These are phyloP conservation scores for Grigorovia yakushimaensis DNA, from an alignment of 805 yeast species.

Conservation along the genomic window DNA sequence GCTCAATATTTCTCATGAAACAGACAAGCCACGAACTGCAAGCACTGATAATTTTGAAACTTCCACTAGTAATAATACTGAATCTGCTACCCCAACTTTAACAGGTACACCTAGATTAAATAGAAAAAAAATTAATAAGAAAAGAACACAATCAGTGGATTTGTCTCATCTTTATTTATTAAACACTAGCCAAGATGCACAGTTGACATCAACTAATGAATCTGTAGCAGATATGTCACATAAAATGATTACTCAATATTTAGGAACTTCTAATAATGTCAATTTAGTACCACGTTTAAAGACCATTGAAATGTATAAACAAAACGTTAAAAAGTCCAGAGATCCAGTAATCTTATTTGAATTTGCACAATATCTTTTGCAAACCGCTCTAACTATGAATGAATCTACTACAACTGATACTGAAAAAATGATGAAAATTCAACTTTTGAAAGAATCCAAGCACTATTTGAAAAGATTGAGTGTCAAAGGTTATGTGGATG, in stretches of 20 bases:
- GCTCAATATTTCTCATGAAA: neutral
- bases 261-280: constrained; percentile 39
- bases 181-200: constrained; percentile 27
- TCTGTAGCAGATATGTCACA: constrained; percentile 43
- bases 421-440: constrained; percentile 33
- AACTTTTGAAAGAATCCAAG: constrained; percentile 69
- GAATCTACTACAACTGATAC: constrained; percentile 61
- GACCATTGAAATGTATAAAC: constrained; percentile 78
- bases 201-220: constrained; percentile 32
- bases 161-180: constrained; percentile 33
- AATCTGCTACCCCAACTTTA: neutral
- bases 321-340: constrained; percentile 73
- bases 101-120: neutral
- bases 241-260: constrained; percentile 39
- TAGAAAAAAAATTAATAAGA: constrained; percentile 5
- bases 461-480: constrained; percentile 59
- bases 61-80: neutral
- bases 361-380: constrained; percentile 83
- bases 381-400: constrained; percentile 64
- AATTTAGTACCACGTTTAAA: constrained; percentile 64
- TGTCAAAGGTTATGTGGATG: constrained; percentile 76
- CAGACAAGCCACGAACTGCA: neutral
- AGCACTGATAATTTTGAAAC: neutral
- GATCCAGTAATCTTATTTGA: constrained; percentile 84
- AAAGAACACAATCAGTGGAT: constrained; percentile 28